Conservation (phyloP, 2,329 filamentous ascomycete genomes). For the Lachnellula suecica region DNA sequence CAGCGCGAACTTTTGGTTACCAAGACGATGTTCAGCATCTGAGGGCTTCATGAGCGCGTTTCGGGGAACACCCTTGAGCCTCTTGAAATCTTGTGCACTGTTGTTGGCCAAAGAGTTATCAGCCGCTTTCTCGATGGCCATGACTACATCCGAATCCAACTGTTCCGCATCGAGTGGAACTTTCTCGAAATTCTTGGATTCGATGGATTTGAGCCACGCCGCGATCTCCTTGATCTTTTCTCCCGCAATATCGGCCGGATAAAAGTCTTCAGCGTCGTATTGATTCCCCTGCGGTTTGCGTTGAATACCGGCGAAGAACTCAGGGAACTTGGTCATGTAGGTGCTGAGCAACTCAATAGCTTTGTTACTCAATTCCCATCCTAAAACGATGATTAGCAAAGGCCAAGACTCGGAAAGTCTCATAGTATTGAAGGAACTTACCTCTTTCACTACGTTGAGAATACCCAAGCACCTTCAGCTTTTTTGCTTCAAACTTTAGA, state of each 20-base stretch:
- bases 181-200: conserved; percentile 88
- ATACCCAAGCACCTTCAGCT: conserved; percentile 93
- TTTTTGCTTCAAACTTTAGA: conserved; percentile 93
- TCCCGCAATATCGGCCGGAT: conserved; percentile 70
- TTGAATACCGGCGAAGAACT: conserved; percentile 90
- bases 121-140: conserved; percentile 73
- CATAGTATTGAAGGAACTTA: neutral
- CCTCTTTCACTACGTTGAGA: conserved; percentile 74
- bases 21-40: conserved; percentile 90
- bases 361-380: conserved; percentile 93
- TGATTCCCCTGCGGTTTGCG: conserved; percentile 83
- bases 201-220: conserved; percentile 86
- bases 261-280: conserved; percentile 83
- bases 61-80: conserved; percentile 78
- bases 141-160: conserved; percentile 87
- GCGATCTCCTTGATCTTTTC: conserved; percentile 89
- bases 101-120: conserved; percentile 58
- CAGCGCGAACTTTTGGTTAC: conserved; percentile 78
- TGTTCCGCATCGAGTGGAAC: conserved; percentile 97
- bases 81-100: conserved; percentile 57
- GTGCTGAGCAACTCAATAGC: conserved; percentile 78
- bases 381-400: too few species aligned
- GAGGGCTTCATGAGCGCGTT: conserved; percentile 87
- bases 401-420: too few species aligned
- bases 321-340: conserved; percentile 93